Conservation (phyloP, 805 yeast species). For the Saturnispora kantuleensis region DNA sequence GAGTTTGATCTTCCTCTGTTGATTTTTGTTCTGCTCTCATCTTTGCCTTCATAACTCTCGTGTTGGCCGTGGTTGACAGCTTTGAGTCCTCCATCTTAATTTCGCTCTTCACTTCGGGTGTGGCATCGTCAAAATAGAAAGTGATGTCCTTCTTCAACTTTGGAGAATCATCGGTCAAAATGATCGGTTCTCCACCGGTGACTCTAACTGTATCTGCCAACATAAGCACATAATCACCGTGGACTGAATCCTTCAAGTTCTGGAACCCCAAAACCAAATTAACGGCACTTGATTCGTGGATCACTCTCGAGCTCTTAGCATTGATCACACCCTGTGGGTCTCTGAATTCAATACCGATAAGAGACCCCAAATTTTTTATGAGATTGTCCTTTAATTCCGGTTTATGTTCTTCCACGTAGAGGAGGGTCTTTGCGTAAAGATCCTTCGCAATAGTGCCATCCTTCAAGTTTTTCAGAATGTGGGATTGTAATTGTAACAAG, state of each 20-base stretch:
- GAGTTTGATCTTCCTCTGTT: slow-evolving; percentile 70
- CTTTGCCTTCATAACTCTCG: slow-evolving; percentile 69
- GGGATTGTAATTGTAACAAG: slow-evolving; percentile 57
- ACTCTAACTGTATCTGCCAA: slow-evolving; percentile 76
- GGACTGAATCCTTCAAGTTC: slow-evolving; percentile 42
- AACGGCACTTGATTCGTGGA: slow-evolving; percentile 66
- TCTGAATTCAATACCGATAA: slow-evolving; percentile 82
- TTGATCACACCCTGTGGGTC: slow-evolving; percentile 69
- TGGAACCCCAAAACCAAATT: slow-evolving; percentile 72
- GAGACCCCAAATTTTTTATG: slow-evolving; percentile 76
- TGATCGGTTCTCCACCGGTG: slow-evolving; percentile 47
- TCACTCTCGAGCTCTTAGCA: slow-evolving; percentile 55
- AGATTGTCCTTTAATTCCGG: slow-evolving; percentile 59
- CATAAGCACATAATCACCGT: slow-evolving; percentile 57
- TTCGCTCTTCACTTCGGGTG: slow-evolving; percentile 8
- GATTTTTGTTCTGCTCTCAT: slow-evolving; percentile 65
- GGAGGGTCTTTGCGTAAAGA: slow-evolving; percentile 56
- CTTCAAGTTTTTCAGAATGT: slow-evolving; percentile 49
- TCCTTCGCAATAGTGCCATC: slow-evolving; percentile 61
- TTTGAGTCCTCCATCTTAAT: slow-evolving; percentile 2
- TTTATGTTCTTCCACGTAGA: slow-evolving; percentile 46
- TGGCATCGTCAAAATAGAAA: slow-evolving; percentile 63
- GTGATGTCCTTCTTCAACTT: slow-evolving; percentile 63
- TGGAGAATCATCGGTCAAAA: slow-evolving; percentile 64
- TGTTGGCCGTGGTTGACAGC: slow-evolving; percentile 26